Evolutionary conservation across 805 yeast genomes (phyloP).

Genomic region (Ogataea methylovora): DNA sequence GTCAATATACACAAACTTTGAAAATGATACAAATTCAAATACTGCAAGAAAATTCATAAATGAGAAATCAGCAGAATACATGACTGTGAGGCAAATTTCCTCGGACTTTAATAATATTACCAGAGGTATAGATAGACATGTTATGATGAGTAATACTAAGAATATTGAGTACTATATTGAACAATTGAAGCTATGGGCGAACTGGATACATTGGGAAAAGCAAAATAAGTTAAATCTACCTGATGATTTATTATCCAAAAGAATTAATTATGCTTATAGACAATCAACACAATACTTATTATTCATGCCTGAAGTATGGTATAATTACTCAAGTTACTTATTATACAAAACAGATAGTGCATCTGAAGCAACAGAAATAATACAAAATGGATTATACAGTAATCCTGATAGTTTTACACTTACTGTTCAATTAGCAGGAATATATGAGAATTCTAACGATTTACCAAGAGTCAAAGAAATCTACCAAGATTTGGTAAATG

Average conservation of each 20-base stretch:
- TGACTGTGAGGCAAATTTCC: slow-evolving; percentile 76
- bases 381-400: slow-evolving; percentile 47
- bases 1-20: slow-evolving; percentile 78
- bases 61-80: slow-evolving; percentile 75
- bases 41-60: slow-evolving; percentile 81
- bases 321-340: slow-evolving; percentile 34
- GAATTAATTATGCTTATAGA: slow-evolving; percentile 66
- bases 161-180: slow-evolving; percentile 13
- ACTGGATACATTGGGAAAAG: slow-evolving; percentile 78
- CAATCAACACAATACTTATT: slow-evolving; percentile 58
- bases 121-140: slow-evolving; percentile 3
- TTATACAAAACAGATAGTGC: not conserved
- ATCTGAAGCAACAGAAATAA: slow-evolving; percentile 29
- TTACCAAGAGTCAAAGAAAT: slow-evolving; percentile 40
- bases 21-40: slow-evolving; percentile 61
- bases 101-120: slow-evolving; percentile 63
- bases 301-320: slow-evolving; percentile 75
- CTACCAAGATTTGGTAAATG: slow-evolving; percentile 44
- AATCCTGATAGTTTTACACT: slow-evolving; percentile 69
- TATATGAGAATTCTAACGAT: slow-evolving; percentile 53
- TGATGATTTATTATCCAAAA: slow-evolving; percentile 38
- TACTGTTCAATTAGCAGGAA: slow-evolving; percentile 60
- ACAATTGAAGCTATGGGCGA: slow-evolving; percentile 54
- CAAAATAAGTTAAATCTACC: slow-evolving; percentile 58
- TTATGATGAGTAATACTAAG: not conserved